Base-by-base conservation (phyloP, 1,284 basidiomycete genomes). In the Gymnopus androsaceus region DNA sequence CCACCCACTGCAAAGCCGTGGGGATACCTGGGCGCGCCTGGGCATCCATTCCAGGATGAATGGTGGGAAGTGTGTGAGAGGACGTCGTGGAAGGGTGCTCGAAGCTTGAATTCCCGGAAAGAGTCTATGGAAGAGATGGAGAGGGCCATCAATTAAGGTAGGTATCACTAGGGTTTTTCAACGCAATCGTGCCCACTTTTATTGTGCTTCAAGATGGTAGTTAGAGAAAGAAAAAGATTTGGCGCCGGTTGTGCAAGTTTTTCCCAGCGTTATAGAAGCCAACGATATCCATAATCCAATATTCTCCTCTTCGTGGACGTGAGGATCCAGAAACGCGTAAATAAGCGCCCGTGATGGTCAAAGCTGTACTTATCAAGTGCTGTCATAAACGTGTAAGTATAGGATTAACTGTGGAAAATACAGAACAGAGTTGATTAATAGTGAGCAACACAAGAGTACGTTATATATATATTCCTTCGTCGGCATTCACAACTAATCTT, bases 1-100 rank as follows among this genome's bases (percentile, higher is more conserved):
- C 82, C 80, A 3, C 79, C 69, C 57, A 77, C 76, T 1, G 71
- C 78, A 5, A 85, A 84, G 57, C 82, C 82, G 0, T 84, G 83
- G 82, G 81, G 81, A 1, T 83, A 82, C 58, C 70, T 76, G 0
- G 79, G 80, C 5, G 72, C 80, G 0, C 81, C 79, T 9, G 77
- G 75, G 5, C 76, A 84, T 59, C 81, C 83, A 0, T 80, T 73
- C 59, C 64, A 66, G 25, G 61, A 61, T n/a, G 78, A 77, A 50
- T 84, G 83, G 81, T 82, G 79, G 77, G 47, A 53, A 2, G 60
- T 67, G 17, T 57, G 76, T 17, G 74, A 75, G 42, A 61, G 66
- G 55, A 81, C 80, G 0, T 65, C 60, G 4, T 83, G 79, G 81
- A 68, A 59, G 33, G 74, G 68, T 4, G 74, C 55, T 55, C 55